These are phyloP conservation scores for Penicillium robsamsonii DNA, from an alignment of 495 filamentous ascomycete genomes.

Conservation along the genomic window DNA sequence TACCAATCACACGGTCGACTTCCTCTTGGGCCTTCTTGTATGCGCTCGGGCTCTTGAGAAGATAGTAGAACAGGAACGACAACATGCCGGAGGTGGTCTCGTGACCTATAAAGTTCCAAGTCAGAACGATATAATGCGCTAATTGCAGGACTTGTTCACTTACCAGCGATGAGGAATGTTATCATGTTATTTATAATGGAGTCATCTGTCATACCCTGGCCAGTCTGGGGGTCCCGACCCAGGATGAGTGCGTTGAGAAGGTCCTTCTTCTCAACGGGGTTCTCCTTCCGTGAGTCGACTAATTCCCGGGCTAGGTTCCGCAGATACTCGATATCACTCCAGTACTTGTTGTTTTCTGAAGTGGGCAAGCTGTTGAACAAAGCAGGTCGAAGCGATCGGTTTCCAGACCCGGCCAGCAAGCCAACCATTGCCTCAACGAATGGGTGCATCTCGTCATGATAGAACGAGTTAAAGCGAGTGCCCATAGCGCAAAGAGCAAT, in stretches of 20 bases:
- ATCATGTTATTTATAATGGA: constrained; percentile 69
- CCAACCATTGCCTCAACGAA: constrained; percentile 65
- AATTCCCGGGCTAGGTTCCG: constrained; percentile 56
- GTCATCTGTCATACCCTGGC: constrained; percentile 56
- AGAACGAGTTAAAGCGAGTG: constrained; percentile 74
- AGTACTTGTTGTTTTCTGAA: constrained; percentile 55
- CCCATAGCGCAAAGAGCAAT: constrained; percentile 73
- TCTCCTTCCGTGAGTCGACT: constrained; percentile 54
- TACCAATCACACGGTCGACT: constrained; percentile 64
- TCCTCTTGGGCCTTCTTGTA: constrained; percentile 63
- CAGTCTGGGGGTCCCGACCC: constrained; percentile 65
- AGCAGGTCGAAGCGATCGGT: constrained; percentile 49
- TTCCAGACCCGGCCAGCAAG: constrained; percentile 55
- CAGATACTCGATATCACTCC: constrained; percentile 55
- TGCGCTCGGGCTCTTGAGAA: constrained; percentile 60
- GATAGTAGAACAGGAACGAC: constrained; percentile 54
- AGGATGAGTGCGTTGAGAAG: constrained; percentile 68
- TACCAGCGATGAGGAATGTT: constrained; percentile 64
- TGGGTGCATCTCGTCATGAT: constrained; percentile 62
- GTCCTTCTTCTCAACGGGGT: constrained; percentile 62
- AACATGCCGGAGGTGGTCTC: constrained; percentile 68
- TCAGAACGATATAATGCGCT: constrained; percentile 11
- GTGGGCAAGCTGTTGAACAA: constrained; percentile 50
- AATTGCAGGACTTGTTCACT: neutral
- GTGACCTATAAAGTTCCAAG: constrained; percentile 47